Evolutionary conservation across 768 basidiomycete species (phyloP), one percentile per base, ranked within the genome.

Genomic region (Tulasnella sp.): DNA sequence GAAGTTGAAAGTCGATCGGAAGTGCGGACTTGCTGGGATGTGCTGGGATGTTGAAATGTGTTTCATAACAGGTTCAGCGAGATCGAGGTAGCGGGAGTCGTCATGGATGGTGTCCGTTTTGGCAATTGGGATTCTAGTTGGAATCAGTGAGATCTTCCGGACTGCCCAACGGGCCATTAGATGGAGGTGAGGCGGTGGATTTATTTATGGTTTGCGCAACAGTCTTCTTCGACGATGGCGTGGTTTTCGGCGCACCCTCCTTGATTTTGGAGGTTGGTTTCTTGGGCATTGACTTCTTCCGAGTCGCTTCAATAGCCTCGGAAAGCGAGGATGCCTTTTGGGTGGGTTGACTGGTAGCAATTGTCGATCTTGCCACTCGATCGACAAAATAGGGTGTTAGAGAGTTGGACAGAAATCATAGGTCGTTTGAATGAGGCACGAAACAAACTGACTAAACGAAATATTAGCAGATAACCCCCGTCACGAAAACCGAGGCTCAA

Each of bases 1-100:
- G 29, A 14, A 71, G 71, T 39, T 36, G 69, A 71, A 71, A 72
- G 71, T 72, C 58, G 58, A 70, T 70, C n/a, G n/a, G 36, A 70
- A 19, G 69, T 37, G 70, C 31, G 14, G 38, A 14, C 1, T 40
- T 12, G 31, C 38, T 25, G 38, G 70, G 34, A 71, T n/a, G n/a
- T 40, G 14, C 34, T 34, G 29, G 70, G 17, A 71, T 9, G n/a
- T 25, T 25, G n/a, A 25, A 7, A 40, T 8, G 38, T 71, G 70
- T 12, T 71, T 71, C 70, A 31, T 11, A 37, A 71, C 70, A 1
- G 6, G 29, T 14, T 71, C 70, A 37, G n/a, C 70, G 34, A 34
- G 25, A 38, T 71, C 70, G 38, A 25, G n/a, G 14, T 3, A 71
- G 3, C n/a, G 29, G n/a, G 70, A 12, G 70, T 71, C 70, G 12